Evolutionary conservation across 805 yeast species (phyloP).

Genomic region (Wickerhamomyces bovis): DNA sequence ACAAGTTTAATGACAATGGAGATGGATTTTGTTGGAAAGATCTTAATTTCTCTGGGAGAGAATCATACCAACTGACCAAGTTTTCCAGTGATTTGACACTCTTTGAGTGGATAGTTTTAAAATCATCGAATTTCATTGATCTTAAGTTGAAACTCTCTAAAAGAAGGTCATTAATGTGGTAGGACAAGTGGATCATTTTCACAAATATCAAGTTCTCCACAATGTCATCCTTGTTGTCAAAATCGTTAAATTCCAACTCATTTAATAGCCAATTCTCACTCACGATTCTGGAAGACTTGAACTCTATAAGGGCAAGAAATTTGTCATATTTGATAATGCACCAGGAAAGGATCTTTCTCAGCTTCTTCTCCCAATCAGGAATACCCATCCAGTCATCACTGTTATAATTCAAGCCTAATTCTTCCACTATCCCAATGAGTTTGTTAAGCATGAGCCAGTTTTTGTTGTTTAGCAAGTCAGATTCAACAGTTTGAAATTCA

Average conservation of each 20-base stretch:
- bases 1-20: slow-evolving; percentile 4
- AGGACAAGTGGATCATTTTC: not conserved
- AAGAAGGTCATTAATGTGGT: not conserved
- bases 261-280: slow-evolving; percentile 23
- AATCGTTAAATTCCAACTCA: slow-evolving; percentile 16
- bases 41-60: not conserved
- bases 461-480: slow-evolving; percentile 7
- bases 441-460: slow-evolving; percentile 21
- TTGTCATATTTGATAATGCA: slow-evolving; percentile 23
- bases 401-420: slow-evolving; percentile 23
- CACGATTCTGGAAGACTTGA: slow-evolving; percentile 19
- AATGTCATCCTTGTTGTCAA: slow-evolving; percentile 18
- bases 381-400: slow-evolving; percentile 22
- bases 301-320: slow-evolving; percentile 23
- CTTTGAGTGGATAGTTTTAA: not conserved
- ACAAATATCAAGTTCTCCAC: not conserved
- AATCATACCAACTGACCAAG: not conserved
- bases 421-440: slow-evolving; percentile 21
- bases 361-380: slow-evolving; percentile 26
- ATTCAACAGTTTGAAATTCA: slow-evolving; percentile 8
- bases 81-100: not conserved
- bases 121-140: not conserved
- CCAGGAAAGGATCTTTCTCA: slow-evolving; percentile 23
- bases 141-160: not conserved
- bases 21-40: not conserved